Evolutionary conservation across 2,329 filamentous ascomycete genomes (phyloP), one percentile per base, ranked within the genome.

Genomic region (Aspergillus vadensis): DNA sequence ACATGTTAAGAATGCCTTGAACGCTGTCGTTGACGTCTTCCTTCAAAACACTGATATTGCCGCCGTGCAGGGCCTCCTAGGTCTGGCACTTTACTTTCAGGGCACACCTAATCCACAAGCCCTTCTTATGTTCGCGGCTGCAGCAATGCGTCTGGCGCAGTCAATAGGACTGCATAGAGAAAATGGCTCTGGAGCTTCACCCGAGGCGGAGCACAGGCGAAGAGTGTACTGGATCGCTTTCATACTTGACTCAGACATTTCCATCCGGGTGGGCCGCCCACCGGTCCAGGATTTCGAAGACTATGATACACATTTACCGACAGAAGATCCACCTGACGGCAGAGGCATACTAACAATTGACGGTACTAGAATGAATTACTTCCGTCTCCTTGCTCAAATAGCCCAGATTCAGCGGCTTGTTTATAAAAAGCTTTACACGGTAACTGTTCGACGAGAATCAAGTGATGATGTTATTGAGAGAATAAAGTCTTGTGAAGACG

Each of bases 241-340:
- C 6, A 62, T 68, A 25, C 48, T 70, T n/a, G 64, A 70, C 51
- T 66, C 67, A 14, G 64, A 69, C 56, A 67, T 70, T 27, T 67
- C 59, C 19, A 55, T 63, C 5, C 52, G 66, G 23, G 60, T 60
- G 14, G 67, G 67, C 2, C 67, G 66, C 10, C 67, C 65, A 19
- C 62, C 63, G 3, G 54, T 57, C 15, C 67, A 69, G 25, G 61
- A 69, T 12, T 36, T 43, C 12, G 58, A 60, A 9, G 64, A 69
- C 47, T 65, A 62, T 23, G 64, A 64, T 48, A 65, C 61, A 19
- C 44, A 50, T 2, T 53, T 68, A 21, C 63, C 67, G 4, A 41
- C 21, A 1, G 55, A 60, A 5, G 7, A 23, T 2, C 63, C 65
- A 41, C 25, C 44, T 6, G 62, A 67, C 55, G 44, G 55, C 1